Evolutionary conservation across 208 protist genomes (phyloP).

Genomic region (Jaenimonas drosophilae): DNA sequence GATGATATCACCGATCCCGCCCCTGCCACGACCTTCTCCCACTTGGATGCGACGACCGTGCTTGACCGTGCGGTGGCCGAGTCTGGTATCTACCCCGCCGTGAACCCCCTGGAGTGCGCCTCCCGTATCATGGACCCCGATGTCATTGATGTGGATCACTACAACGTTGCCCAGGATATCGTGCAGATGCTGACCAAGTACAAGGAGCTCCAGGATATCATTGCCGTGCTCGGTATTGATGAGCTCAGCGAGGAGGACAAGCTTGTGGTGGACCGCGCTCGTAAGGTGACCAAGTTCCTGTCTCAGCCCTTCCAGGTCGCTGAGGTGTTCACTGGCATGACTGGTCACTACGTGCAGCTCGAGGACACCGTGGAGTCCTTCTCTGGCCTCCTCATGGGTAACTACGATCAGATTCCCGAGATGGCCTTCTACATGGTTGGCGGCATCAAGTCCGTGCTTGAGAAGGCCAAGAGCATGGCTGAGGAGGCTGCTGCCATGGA

Average conservation of each 20-base stretch:
- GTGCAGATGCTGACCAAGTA: conserved; percentile 98
- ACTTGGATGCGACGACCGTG: conserved; percentile 98
- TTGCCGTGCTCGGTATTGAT: conserved; percentile 99
- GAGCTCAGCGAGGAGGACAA: conserved; percentile 98
- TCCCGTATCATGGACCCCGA: conserved; percentile 96
- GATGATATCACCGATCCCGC: conserved; percentile 98
- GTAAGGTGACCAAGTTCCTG: conserved; percentile 89
- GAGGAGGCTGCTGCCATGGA: conserved; percentile 65
- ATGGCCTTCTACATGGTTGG: conserved; percentile 98
- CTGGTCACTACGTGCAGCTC: conserved; percentile 93
- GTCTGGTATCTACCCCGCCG: conserved; percentile 97
- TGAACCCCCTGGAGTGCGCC: conserved; percentile 97
- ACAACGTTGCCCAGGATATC: conserved; percentile 93
- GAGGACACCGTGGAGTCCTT: conserved; percentile 93
- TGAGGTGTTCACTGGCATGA: conserved; percentile 96
- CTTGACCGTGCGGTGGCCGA: conserved; percentile 96
- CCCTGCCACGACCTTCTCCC: conserved; percentile 97
- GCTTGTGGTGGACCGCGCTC: conserved; percentile 93
- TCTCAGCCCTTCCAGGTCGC: conserved; percentile 98
- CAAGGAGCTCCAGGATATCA: conserved; percentile 98
- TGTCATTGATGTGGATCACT: conserved; percentile 95
- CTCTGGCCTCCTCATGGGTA: conserved; percentile 89
- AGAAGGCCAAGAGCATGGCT: conserved; percentile 90
- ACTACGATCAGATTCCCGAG: conserved; percentile 96
- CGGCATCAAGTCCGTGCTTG: conserved; percentile 87